Evolutionary conservation across 2,329 filamentous ascomycete species (phyloP).

Genomic region (Leptographium procerum): DNA sequence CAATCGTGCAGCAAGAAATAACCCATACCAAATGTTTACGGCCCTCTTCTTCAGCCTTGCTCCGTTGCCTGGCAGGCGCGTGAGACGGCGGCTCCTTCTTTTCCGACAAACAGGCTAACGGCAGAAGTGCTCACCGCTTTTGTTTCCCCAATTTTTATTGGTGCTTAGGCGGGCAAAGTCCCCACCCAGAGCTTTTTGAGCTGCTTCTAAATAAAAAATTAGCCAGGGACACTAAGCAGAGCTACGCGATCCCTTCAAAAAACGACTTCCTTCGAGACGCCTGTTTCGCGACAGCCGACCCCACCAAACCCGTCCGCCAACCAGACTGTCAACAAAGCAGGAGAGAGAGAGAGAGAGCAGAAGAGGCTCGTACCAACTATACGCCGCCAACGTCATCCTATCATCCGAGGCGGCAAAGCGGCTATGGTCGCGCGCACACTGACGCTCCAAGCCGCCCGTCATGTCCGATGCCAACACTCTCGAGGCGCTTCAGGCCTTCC

Average conservation of each 20-base stretch:
- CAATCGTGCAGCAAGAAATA: background rate
- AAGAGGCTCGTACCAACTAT: background rate
- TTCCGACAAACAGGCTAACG: constrained; percentile 4
- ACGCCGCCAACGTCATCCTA: background rate
- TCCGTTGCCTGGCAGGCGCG: constrained; percentile 6
- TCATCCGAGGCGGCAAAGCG: background rate
- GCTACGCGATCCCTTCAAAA: constrained; percentile 9
- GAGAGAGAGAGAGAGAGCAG: background rate
- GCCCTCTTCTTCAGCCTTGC: background rate
- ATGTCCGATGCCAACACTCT: constrained; percentile 69
- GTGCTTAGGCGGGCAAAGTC: background rate
- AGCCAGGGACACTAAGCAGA: background rate
- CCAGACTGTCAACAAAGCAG: background rate
- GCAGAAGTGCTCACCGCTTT: constrained; percentile 12
- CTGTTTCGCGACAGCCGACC: constrained; percentile 1
- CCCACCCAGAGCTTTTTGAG: constrained; percentile 10
- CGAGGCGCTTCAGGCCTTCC: constrained; percentile 70
- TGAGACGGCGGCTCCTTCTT: constrained; percentile 4
- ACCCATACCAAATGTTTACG: background rate
- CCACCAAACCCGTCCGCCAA: background rate
- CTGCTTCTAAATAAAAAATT: constrained; percentile 7
- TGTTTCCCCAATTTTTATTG: constrained; percentile 1
- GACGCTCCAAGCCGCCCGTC: constrained; percentile 18
- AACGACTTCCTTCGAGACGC: background rate
- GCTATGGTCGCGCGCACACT: constrained; percentile 11